Percentiles rank a stretch among this genome's conserved stretches.
Conservation (phyloP, 495 filamentous ascomycete species). For the Cercophora samala region DNA sequence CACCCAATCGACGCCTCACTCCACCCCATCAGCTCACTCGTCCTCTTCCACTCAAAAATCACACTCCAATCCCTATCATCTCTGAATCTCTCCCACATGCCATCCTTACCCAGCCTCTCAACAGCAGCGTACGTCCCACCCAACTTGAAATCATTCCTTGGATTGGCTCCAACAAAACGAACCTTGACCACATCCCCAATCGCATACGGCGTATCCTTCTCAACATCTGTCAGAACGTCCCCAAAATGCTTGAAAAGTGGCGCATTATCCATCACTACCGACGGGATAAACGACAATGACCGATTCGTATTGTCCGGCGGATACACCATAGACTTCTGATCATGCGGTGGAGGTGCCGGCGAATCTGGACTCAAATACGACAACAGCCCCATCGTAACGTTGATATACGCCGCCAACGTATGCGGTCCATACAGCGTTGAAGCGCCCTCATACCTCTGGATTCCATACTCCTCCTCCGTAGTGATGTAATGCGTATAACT, state of each 20-base stretch:
- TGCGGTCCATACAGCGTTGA: slow-evolving; percentile 94
- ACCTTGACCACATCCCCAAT: slow-evolving; percentile 58
- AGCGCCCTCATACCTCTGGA: slow-evolving; percentile 94
- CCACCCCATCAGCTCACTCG: slow-evolving; percentile 64
- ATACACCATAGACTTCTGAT: slow-evolving; percentile 49
- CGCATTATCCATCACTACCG: slow-evolving; percentile 71
- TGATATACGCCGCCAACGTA: slow-evolving; percentile 86
- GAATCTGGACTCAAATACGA: slow-evolving; percentile 58
- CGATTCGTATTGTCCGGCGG: slow-evolving; percentile 81
- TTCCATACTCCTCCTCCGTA: slow-evolving; percentile 83
- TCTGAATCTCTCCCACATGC: slow-evolving; percentile 61
- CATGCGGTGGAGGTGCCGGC: slow-evolving; percentile 43
- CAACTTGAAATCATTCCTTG: slow-evolving; percentile 77
- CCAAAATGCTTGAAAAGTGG: slow-evolving; percentile 73
- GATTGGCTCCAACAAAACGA: slow-evolving; percentile 84
- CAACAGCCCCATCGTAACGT: slow-evolving; percentile 70
- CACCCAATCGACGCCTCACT: slow-evolving; percentile 79
- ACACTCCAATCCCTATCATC: slow-evolving; percentile 78
- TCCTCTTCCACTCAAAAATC: slow-evolving; percentile 77
- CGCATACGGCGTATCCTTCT: slow-evolving; percentile 52
- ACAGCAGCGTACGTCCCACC: slow-evolving; percentile 79
- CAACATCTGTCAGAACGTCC: slow-evolving; percentile 61
- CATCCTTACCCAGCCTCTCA: slow-evolving; percentile 52
- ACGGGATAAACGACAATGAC: slow-evolving; percentile 76
- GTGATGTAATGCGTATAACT: slow-evolving; percentile 95